Base-by-base conservation (phyloP, 1,284 basidiomycete species). In the Irpex lacteus region DNA sequence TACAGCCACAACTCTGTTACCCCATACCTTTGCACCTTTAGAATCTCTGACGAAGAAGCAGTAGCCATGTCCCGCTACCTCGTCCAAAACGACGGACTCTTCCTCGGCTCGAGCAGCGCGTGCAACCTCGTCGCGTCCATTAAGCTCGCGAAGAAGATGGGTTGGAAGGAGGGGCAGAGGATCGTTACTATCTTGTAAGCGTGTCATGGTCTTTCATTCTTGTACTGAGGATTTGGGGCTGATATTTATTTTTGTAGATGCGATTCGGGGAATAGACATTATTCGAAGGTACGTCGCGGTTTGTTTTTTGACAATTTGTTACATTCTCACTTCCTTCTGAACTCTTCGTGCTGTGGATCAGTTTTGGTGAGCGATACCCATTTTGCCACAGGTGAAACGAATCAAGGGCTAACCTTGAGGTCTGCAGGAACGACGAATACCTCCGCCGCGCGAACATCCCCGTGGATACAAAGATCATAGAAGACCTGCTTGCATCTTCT, bases 91-190 rank as follows among this genome's bases (percentile, higher is more conserved):
- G 98, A 99, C 69, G 98, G 97, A 0, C 80, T 99, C 8, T 98
- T 98, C 78, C 81, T 99, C 21, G 98, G 98, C 4, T 98, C 95
- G 0, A 98, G 95, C 63, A 96, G 94, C 69, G 97, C 98, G 0
- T 98, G 96, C 73, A 99, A 99, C 74, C 83, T 98, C 38, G 88
- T 98, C 13, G 94, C 96, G 0, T 94, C 92, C 68, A 84, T 98
- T 9, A 89, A 90, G 69, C 79, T 94, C 4, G 88, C 85, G 0
- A 89, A 89, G 70, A 85, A 85, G 69, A 83, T 90, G 80, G 85
- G 85, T 5, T 90, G 88, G 88, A 78, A 76, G 37, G 78, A 87
- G 52, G 83, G 89, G 54, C 80, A 90, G 76, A 81, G 81, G 5
- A 72, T 97, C 44, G 93, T 94, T n/a, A 97, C 95, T 0, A 88